Evolutionary conservation across 2,329 filamentous ascomycete genomes (phyloP), one percentile per base, ranked within the genome.

Genomic region (Sporothrix phasma): DNA sequence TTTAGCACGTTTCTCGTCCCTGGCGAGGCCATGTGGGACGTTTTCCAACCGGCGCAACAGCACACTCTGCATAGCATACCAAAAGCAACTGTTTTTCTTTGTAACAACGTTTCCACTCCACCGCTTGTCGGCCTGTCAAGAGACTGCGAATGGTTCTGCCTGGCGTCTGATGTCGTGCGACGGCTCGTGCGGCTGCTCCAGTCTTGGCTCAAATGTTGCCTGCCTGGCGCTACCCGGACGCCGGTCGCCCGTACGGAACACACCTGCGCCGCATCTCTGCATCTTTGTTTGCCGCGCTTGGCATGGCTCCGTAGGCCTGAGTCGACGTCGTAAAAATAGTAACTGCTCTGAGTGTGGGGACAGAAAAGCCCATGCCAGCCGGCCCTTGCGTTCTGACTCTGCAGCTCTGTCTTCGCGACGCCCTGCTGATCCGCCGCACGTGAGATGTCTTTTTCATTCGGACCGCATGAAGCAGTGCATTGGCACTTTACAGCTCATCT

Each of bases 1-100:
- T 31, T 59, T 59, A 26, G 37, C 19, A 11, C 53, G 11, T 41
- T 10, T 37, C 22, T 22, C 17, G 2, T 56, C 19, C 15, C 19
- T 58, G 43, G 13, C 7, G 19, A 58, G 22, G 54, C 54, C 29
- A 29, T 58, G 19, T 26, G 37, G 15, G 51, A 8, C 34, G 17
- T 58, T 58, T 26, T 2, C 17, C 34, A 41, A 24, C n/a, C 26
- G 53, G 53, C 53, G 53, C 22, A 24, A 39, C 17, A 10, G 22
- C 47, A 39, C 6, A 37, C 15, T 6, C 34, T 58, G 37, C 39
- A 58, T 43, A 13, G n/a, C 29, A 43, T 10, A 58, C 43, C 54
- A 58, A 58, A 58, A 43, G 54, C 54, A 58, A 41, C n/a, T 58
- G 11, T 43, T 41, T 17, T 58, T 43, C n/a, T 58, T 41, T 19